These are phyloP conservation scores for Phlebiopsis gigantea DNA, from an alignment of 768 basidiomycete genomes.

Conservation along the genomic window DNA sequence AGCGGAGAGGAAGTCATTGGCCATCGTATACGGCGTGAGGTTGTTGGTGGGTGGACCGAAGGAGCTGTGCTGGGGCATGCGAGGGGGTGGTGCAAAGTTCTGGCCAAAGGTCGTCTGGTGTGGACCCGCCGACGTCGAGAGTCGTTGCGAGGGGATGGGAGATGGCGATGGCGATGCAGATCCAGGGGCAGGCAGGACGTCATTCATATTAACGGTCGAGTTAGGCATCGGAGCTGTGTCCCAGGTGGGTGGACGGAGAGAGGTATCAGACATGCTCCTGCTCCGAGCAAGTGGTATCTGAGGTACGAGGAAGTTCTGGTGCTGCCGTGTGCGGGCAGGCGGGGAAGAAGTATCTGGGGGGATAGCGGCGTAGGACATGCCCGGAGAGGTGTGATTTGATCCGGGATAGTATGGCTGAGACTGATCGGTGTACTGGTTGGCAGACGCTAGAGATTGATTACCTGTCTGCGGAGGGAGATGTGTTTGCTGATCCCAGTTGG, in stretches of 20 bases:
- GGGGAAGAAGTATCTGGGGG: constrained; percentile 5
- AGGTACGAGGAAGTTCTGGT: constrained; percentile 25
- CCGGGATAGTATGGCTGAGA: constrained; percentile 12
- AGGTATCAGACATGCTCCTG: constrained; percentile 58
- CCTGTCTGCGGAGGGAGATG: constrained; percentile 3
- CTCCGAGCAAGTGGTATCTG: constrained; percentile 33
- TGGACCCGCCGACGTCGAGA: constrained; percentile 24
- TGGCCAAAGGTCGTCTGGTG: constrained; percentile 21
- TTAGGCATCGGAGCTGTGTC: constrained; percentile 34
- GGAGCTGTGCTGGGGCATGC: constrained; percentile 11
- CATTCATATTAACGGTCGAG: constrained; percentile 36
- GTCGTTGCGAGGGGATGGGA: constrained; percentile 12
- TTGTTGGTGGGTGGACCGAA: constrained; percentile 9
- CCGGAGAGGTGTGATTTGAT: constrained; percentile 14
- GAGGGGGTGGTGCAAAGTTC: constrained; percentile 8
- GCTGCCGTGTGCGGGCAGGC: constrained; percentile 3
- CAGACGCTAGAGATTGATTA: constrained; percentile 10
- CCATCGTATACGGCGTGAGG: neutral
- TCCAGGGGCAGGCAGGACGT: constrained; percentile 30
- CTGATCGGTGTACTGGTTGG: constrained; percentile 12
- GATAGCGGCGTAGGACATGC: constrained; percentile 15
- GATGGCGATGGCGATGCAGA: constrained; percentile 18
- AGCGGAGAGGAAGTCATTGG: constrained; percentile 29
- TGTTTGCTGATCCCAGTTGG: constrained; percentile 9
- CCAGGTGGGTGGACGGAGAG: constrained; percentile 53